Base-by-base conservation (phyloP, 2,329 filamentous ascomycete species). In the Claviceps monticola region DNA sequence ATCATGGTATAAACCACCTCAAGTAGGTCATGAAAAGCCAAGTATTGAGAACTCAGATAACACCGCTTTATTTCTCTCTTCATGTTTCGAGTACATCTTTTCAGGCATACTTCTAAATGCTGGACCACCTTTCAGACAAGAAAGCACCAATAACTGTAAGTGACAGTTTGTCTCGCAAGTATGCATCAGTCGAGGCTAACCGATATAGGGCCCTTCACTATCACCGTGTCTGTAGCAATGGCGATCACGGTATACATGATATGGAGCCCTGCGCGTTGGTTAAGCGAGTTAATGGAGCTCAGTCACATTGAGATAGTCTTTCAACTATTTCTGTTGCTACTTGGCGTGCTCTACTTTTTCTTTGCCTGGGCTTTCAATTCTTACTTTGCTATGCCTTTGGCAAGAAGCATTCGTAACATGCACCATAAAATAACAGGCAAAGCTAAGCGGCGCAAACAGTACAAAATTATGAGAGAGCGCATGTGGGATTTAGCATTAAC, bases 1-100 rank as follows among this genome's bases (percentile, higher is more conserved):
- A 68, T 71, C 82, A 5, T 98, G 91, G 89, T 95, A 88, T 64
- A 80, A 84, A 50, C 88, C 90, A 16, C 93, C 93, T 0, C 74
- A 82, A 52, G 65, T 95, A 26, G 79, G 89, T 61, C 79, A 78
- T 26, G 78, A 95, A 34, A 84, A 93, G 62, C 84, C 86, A 23
- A 95, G 93, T 63, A 84, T 90, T 50, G 77, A 84, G 60, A 97
- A 97, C 66, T 95, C 88, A 9, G 86, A 97, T 61, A 97, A 98
- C 61, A 95, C 91, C 0, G 82, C 86, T 0, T 72, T 98, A 1
- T 98, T 98, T 71, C 70, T 97, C 34, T 74, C 90, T 5, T 94
- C 86, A 1, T 96, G 89, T 65, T 97, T 90, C 62, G 90, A 97
- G 65, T 98, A 98, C 66, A 94, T 95, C 39, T 75, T 96, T 21